phyloP scores from a whole-genome alignment of 2,329 filamentous ascomycete genomes.

The Fusarium transvaalense region DNA sequence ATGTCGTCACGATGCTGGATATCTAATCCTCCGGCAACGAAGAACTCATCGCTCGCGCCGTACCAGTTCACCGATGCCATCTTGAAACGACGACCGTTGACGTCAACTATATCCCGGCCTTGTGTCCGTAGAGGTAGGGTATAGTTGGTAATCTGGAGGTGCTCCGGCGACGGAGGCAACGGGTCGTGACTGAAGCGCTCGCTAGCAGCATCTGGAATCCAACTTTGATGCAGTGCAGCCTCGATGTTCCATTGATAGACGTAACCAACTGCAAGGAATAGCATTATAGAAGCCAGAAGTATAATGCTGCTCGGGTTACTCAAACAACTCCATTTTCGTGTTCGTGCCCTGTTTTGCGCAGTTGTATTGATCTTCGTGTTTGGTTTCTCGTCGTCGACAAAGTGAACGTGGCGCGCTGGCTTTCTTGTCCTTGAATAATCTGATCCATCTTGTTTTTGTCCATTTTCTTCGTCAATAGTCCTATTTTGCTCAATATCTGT shows the following conservation, averaged over 20 bases:
- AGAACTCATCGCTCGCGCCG: conserved; percentile 75
- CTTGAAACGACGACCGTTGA: conserved; percentile 68
- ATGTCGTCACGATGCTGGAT: conserved; percentile 72
- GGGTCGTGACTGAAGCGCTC: conserved; percentile 63
- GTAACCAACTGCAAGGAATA: conserved; percentile 49
- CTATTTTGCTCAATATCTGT: conserved; percentile 27
- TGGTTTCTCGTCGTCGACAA: conserved; percentile 20
- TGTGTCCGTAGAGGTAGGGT: conserved; percentile 69
- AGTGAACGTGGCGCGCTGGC: conserved; percentile 15
- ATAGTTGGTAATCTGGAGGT: conserved; percentile 61
- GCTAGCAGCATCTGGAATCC: conserved; percentile 63
- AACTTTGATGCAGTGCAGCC: conserved; percentile 58
- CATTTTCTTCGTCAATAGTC: neutral
- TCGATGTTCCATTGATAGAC: conserved; percentile 62
- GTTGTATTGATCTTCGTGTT: neutral
- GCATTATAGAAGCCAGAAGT: conserved; percentile 54
- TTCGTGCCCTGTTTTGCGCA: conserved; percentile 3
- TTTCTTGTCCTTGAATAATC: neutral
- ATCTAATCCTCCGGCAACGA: conserved; percentile 73
- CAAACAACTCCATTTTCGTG: conserved; percentile 25
- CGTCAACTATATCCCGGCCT: conserved; percentile 72
- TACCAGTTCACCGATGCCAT: conserved; percentile 78
- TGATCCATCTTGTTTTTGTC: neutral
- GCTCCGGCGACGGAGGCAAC: conserved; percentile 59
- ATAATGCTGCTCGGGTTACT: conserved; percentile 46